Percentiles rank a stretch among this genome's conserved stretches.
phyloP scores from a whole-genome alignment of 352 stramenopile species.

The Saprolegnia diclina region DNA sequence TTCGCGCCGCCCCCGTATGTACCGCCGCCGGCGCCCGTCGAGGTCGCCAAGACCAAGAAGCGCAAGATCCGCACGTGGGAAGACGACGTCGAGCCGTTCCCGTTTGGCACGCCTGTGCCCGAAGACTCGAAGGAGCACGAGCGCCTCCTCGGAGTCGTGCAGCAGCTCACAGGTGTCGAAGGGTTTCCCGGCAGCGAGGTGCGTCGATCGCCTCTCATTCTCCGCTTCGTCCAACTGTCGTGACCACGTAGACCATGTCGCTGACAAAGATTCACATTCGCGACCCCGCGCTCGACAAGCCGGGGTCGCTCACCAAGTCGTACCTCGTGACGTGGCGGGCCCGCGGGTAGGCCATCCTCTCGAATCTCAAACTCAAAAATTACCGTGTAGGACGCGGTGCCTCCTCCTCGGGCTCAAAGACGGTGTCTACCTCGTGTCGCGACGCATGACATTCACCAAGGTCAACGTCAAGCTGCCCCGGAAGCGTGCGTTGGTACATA shows the following conservation, averaged over 20 bases:
- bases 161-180: conserved; percentile 59
- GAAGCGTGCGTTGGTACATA: conserved; percentile 53
- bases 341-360: conserved; percentile 45
- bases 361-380: no score
- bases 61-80: conserved; percentile 85
- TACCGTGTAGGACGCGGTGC: conserved; percentile 52
- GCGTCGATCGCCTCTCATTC: conserved; percentile 1
- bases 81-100: conserved; percentile 63
- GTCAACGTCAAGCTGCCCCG: conserved; percentile 86
- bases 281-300: conserved; percentile 61
- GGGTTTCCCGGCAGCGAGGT: conserved; percentile 84
- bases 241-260: conserved; percentile 63
- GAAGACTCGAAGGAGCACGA: conserved; percentile 59
- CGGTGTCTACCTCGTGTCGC: conserved; percentile 73
- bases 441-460: conserved; percentile 79
- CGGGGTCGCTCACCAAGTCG: conserved; percentile 65
- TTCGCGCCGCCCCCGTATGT: conserved; percentile 49
- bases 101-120: conserved; percentile 54
- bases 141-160: conserved; percentile 43
- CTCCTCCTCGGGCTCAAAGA: conserved; percentile 63
- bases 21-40: conserved; percentile 57
- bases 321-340: conserved; percentile 83
- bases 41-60: conserved; percentile 51
- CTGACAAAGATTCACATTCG: conserved; percentile 79
- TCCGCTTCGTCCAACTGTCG: no score